Conservation (phyloP, 805 yeast genomes). For the Brettanomyces custersianus region DNA sequence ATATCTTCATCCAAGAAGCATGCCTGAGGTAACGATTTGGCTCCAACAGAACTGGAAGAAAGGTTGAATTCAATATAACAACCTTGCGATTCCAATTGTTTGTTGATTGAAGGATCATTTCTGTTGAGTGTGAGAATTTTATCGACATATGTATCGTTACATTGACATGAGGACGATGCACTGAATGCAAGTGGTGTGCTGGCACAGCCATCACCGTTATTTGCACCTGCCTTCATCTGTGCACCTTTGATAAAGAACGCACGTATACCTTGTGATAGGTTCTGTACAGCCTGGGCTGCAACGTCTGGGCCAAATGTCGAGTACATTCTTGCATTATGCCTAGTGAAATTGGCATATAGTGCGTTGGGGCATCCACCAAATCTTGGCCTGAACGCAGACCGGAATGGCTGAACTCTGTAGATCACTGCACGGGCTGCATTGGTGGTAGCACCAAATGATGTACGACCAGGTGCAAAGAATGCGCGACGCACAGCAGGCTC, state of each 20-base stretch:
- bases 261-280: conserved; percentile 42
- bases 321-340: conserved; percentile 29
- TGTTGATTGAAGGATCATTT: conserved; percentile 1
- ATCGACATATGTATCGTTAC: not conserved
- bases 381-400: conserved; percentile 12
- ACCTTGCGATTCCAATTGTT: conserved; percentile 25
- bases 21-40: conserved; percentile 11
- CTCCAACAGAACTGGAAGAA: conserved; percentile 4
- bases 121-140: not conserved
- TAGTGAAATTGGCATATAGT: conserved; percentile 27
- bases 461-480: not conserved
- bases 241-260: conserved; percentile 26
- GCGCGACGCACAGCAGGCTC: conserved; percentile 2
- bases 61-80: conserved; percentile 52
- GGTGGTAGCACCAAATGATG: not conserved
- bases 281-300: conserved; percentile 50
- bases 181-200: no score
- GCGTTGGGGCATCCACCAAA: conserved; percentile 11
- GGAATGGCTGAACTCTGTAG: conserved; percentile 22
- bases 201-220: not conserved
- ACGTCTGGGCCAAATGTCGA: conserved; percentile 28
- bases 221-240: conserved; percentile 1
- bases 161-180: no score
- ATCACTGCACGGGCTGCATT: conserved; percentile 13
- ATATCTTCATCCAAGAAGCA: conserved; percentile 18